Conservation (phyloP, 495 filamentous ascomycete genomes). For the Hypoxylon fuscum region DNA sequence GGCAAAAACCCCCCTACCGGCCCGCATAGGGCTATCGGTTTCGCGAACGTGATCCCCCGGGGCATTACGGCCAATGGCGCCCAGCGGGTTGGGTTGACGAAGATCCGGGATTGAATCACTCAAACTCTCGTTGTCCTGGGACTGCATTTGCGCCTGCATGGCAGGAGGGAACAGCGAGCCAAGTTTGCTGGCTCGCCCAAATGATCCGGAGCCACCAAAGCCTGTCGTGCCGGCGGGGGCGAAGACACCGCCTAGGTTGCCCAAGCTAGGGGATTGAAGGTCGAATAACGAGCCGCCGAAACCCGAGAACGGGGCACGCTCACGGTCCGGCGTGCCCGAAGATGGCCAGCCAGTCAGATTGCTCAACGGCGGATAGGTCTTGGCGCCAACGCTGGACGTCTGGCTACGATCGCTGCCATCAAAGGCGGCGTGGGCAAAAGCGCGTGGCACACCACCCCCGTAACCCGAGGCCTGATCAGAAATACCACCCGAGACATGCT, state of each 20-base stretch:
- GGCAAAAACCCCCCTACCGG: slow-evolving; percentile 66
- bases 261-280: slow-evolving; percentile 76
- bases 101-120: slow-evolving; percentile 61
- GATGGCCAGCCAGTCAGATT: slow-evolving; percentile 75
- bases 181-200: slow-evolving; percentile 81
- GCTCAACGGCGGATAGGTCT: slow-evolving; percentile 73
- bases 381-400: slow-evolving; percentile 82
- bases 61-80: slow-evolving; percentile 63
- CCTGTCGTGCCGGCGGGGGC: slow-evolving; percentile 53
- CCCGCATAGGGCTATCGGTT: slow-evolving; percentile 69
- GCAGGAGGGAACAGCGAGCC: slow-evolving; percentile 85
- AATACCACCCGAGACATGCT: slow-evolving; percentile 46
- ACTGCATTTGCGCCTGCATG: slow-evolving; percentile 89
- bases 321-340: slow-evolving; percentile 79
- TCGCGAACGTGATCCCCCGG: slow-evolving; percentile 61
- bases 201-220: slow-evolving; percentile 64
- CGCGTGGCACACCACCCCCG: slow-evolving; percentile 54
- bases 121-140: slow-evolving; percentile 63
- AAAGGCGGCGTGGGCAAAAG: slow-evolving; percentile 61
- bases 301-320: slow-evolving; percentile 69
- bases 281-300: slow-evolving; percentile 84
- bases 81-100: slow-evolving; percentile 59
- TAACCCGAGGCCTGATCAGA: slow-evolving; percentile 57
- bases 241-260: slow-evolving; percentile 64
- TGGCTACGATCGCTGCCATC: slow-evolving; percentile 86